These are phyloP conservation scores for Collybia sp. DNA, from an alignment of 768 basidiomycete species.

Conservation along the genomic window DNA sequence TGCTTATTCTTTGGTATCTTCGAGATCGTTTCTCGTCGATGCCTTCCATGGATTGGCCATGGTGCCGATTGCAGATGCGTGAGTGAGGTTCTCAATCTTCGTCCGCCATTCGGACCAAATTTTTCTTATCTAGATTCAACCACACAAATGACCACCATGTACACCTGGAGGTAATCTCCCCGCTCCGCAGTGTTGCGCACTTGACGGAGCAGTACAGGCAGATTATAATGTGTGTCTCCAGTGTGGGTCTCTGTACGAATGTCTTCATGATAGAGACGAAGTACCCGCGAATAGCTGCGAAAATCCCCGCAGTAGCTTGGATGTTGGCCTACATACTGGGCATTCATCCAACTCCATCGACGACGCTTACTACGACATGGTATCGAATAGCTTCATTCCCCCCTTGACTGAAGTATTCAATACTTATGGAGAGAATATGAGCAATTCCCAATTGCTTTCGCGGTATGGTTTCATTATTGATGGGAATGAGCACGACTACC, in stretches of 20 bases:
- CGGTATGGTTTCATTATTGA: conserved; percentile 77
- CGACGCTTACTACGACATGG: conserved; percentile 61
- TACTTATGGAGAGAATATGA: conserved; percentile 65
- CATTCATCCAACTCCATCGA: neutral
- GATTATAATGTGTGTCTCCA: conserved; percentile 70
- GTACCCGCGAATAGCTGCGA: conserved; percentile 9
- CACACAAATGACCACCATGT: conserved; percentile 65
- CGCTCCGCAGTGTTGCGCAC: conserved; percentile 3
- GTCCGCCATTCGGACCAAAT: conserved; percentile 4
- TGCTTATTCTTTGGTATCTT: conserved; percentile 65
- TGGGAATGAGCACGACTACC: conserved; percentile 62
- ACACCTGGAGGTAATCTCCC: conserved; percentile 59
- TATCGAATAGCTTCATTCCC: conserved; percentile 46
- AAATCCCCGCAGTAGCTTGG: conserved; percentile 4
- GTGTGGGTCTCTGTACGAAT: conserved; percentile 67
- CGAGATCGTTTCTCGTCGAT: conserved; percentile 82
- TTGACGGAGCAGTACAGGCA: conserved; percentile 32
- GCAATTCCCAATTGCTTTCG: conserved; percentile 60
- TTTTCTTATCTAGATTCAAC: conserved; percentile 55
- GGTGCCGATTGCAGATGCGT: conserved; percentile 85
- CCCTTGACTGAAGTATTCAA: conserved; percentile 64
- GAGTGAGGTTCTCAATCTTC: conserved; percentile 21
- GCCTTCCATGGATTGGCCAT: conserved; percentile 76
- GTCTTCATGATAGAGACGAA: conserved; percentile 53
- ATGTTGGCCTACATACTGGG: neutral